These are phyloP conservation scores for Arctium lappa DNA, from an alignment of 129 eudicot genomes.

Conservation along the genomic window DNA sequence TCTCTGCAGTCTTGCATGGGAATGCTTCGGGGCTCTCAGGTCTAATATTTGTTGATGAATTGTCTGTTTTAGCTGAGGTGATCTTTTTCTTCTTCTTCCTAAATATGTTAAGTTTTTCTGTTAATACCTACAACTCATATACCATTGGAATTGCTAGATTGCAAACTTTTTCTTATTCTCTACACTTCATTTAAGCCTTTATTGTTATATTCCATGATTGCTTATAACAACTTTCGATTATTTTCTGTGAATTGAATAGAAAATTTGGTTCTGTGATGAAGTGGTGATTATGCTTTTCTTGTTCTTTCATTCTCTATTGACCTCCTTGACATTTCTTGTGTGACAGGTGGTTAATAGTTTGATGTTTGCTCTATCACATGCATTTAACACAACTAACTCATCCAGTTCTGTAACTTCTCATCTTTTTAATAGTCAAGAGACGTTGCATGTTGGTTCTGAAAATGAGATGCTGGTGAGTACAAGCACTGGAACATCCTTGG, in stretches of 20 bases:
- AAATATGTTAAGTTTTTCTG: neutral
- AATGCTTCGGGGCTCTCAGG: slow-evolving; percentile 50
- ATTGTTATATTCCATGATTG: neutral
- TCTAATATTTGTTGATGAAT: slow-evolving; percentile 63
- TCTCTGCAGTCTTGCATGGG: slow-evolving; percentile 49
- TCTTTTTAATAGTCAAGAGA: slow-evolving; percentile 26
- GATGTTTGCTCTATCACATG: slow-evolving; percentile 32
- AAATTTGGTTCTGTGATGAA: slow-evolving; percentile 12
- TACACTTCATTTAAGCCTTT: neutral
- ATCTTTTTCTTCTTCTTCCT: slow-evolving; percentile 15
- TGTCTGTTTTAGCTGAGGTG: slow-evolving; percentile 61
- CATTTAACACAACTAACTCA: slow-evolving; percentile 17
- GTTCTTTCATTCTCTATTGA: slow-evolving; percentile 17
- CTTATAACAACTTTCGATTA: neutral
- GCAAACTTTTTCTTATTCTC: neutral
- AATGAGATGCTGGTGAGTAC: slow-evolving; percentile 23
- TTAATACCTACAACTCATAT: slow-evolving; percentile 1
- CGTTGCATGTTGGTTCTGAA: slow-evolving; percentile 29
- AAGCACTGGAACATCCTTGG: slow-evolving; percentile 24
- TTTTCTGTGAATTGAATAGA: neutral
- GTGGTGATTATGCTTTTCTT: neutral
- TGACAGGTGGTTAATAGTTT: slow-evolving; percentile 53
- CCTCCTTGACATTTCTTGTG: slow-evolving; percentile 6
- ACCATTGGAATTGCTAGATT: neutral
- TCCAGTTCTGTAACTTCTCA: slow-evolving; percentile 25